Evolutionary conservation across 352 stramenopile species (phyloP).

Genomic region (Globisporangium yorkense): DNA sequence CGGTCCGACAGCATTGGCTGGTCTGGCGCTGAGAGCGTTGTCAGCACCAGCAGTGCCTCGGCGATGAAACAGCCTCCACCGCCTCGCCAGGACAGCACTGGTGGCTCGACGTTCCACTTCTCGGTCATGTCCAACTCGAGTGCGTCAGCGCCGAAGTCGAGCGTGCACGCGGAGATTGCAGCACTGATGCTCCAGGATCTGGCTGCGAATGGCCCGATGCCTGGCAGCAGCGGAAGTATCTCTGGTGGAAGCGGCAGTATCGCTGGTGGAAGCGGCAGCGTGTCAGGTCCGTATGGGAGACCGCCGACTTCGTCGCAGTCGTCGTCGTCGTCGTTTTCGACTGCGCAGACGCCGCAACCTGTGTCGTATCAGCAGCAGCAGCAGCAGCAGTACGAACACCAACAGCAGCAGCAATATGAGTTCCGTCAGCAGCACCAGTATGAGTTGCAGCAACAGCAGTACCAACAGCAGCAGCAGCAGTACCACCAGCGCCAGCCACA

Average conservation of each 20-base stretch:
- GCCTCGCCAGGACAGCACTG: background rate
- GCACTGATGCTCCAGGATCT: constrained; percentile 14
- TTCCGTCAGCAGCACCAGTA: background rate
- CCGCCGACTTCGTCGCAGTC: constrained; percentile 1
- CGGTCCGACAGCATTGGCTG: constrained; percentile 2
- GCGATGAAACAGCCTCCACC: background rate
- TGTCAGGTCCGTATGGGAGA: constrained; percentile 5
- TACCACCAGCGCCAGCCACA: background rate
- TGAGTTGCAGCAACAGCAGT: too few relatives aligned
- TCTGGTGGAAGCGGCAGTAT: too few relatives aligned
- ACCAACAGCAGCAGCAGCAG: background rate
- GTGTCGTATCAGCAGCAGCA: too few relatives aligned
- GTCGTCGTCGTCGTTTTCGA: background rate
- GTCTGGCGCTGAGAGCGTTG: constrained; percentile 3
- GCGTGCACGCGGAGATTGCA: constrained; percentile 12
- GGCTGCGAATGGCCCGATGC: background rate
- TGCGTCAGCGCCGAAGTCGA: constrained; percentile 3
- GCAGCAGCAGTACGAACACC: background rate
- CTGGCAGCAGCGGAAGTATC: too few relatives aligned
- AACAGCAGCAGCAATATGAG: background rate
- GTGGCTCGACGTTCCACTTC: constrained; percentile 12
- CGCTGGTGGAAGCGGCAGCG: background rate
- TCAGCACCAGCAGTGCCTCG: constrained; percentile 1
- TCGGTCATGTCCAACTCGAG: constrained; percentile 7
- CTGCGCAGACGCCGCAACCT: background rate